Base-by-base conservation (phyloP, 768 basidiomycete species). In the Antrodiella citrinella region DNA sequence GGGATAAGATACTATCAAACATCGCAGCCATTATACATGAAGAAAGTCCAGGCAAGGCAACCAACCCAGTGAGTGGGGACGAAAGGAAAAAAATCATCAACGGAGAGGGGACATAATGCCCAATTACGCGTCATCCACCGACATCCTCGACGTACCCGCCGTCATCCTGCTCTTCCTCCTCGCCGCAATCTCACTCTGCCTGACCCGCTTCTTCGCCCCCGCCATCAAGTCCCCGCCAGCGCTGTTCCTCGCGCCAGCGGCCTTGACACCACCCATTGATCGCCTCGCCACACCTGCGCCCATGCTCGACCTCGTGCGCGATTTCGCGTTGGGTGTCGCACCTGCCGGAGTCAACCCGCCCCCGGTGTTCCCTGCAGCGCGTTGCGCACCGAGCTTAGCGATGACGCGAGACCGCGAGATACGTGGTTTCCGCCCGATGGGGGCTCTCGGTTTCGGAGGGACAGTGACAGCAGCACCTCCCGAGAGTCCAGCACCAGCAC, bases 391-490 rank as follows among this genome's bases (percentile, higher is more conserved):
- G 26, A 90, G 69, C 57, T 74, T 78, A 0, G 87, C 84, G 42
- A 90, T 87, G 38, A 91, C 85, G 53, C 82, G 84, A 21, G 86
- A 86, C 35, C 89, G 78, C 40, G 88, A 91, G 54, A 91, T 86
- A 5, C 86, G 78, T 3, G 88, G 88, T 61, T 80, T 82, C 50
- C 84, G 77, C 7, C 75, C 72, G 22, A 71, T 55, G 18, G 67
- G 51, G 13, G 59, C 54, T 51, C 67, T 69, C 3, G 60, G 60
- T 48, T 64, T 67, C 13, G 57, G 56, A 15, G 63, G 58, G 9
- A 57, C 51, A 51, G 1, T 50, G 55, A 50, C 53, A 55, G 45
- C 47, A 48, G 41, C 10, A 42, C 45, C 38, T 41, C 43, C 30
- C 50, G 43, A 47, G n/a, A n/a, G n/a, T n/a, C n/a, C n/a, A n/a